These are phyloP conservation scores for Mesembryanthemum crystallinum DNA, from an alignment of 148 eudicot species.

Conservation along the genomic window DNA sequence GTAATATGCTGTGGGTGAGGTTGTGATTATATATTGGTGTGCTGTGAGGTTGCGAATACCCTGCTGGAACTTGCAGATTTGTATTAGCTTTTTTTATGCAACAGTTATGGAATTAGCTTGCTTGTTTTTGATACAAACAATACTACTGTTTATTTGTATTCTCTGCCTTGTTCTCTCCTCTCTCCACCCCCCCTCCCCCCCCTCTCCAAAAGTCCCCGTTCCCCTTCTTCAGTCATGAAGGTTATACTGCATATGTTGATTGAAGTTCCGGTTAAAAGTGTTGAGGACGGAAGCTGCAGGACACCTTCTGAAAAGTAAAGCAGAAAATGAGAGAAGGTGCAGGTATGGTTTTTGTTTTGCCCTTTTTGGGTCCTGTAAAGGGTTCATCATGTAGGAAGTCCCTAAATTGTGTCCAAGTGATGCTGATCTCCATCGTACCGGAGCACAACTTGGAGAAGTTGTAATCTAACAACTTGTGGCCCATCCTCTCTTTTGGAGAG, in stretches of 20 bases:
- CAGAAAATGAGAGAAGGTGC: background rate
- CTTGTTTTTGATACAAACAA: background rate
- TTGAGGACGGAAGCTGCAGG: conserved; percentile 8
- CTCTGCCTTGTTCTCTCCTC: background rate
- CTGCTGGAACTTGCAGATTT: conserved; percentile 17
- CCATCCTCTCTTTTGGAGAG: conserved; percentile 1
- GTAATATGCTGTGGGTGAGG: conserved; percentile 21
- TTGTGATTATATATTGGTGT: conserved; percentile 15
- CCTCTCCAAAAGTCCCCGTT: too few relatives aligned
- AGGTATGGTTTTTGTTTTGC: background rate
- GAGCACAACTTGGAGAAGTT: background rate
- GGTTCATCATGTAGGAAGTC: background rate
- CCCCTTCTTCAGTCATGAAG: background rate
- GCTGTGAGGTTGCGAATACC: background rate
- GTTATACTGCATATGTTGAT: background rate
- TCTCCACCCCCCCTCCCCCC: background rate
- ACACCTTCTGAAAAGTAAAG: background rate
- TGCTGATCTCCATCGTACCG: background rate
- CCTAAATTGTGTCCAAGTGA: background rate
- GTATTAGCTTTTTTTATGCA: conserved; percentile 11
- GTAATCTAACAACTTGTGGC: conserved; percentile 11
- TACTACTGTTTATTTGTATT: background rate
- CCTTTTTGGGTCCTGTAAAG: background rate
- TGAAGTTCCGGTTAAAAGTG: background rate
- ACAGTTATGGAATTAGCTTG: conserved; percentile 3